phyloP scores from a whole-genome alignment of 192 early-diverging fungal genomes.

The Chytriomyces confervae region DNA sequence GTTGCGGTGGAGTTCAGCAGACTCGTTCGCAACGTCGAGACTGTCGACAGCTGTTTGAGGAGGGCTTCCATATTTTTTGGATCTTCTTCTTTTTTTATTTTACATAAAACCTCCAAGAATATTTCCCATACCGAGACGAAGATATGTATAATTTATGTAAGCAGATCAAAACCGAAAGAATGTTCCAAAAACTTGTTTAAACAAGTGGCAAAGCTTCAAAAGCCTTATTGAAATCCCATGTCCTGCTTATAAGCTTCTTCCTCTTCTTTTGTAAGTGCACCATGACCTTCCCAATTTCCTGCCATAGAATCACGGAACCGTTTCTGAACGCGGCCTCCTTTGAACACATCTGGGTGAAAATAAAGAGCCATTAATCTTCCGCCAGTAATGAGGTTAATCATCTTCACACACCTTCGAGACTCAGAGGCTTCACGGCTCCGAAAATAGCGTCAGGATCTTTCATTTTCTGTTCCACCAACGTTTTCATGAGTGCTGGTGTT shows the following conservation, averaged over 20 bases:
- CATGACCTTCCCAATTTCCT: conserved; percentile 38
- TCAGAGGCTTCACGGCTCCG: conserved; percentile 36
- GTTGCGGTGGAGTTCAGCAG: not conserved
- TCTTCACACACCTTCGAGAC: conserved; percentile 32
- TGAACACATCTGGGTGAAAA: conserved; percentile 34
- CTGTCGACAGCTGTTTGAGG: not conserved
- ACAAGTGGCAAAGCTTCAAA: too few relatives aligned
- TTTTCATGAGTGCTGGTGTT: conserved; percentile 38
- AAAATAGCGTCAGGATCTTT: conserved; percentile 41
- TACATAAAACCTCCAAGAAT: not conserved
- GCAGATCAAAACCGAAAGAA: too few relatives aligned
- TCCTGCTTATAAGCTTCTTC: conserved; percentile 36
- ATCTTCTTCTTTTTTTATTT: conserved; percentile 13
- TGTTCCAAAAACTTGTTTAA: too few relatives aligned
- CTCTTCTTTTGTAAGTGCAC: conserved; percentile 34
- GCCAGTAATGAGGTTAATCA: conserved; percentile 1
- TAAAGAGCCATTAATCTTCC: conserved; percentile 1
- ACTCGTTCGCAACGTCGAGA: not conserved
- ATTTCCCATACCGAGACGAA: too few relatives aligned
- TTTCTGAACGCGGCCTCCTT: conserved; percentile 4
- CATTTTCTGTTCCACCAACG: conserved; percentile 20
- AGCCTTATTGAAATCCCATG: conserved; percentile 34
- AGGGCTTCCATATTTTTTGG: conserved; percentile 15
- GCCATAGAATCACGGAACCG: conserved; percentile 39
- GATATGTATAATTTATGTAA: too few relatives aligned